Conservation (phyloP, 108 stramenopile species). For the Asterionellopsis glacialis region DNA sequence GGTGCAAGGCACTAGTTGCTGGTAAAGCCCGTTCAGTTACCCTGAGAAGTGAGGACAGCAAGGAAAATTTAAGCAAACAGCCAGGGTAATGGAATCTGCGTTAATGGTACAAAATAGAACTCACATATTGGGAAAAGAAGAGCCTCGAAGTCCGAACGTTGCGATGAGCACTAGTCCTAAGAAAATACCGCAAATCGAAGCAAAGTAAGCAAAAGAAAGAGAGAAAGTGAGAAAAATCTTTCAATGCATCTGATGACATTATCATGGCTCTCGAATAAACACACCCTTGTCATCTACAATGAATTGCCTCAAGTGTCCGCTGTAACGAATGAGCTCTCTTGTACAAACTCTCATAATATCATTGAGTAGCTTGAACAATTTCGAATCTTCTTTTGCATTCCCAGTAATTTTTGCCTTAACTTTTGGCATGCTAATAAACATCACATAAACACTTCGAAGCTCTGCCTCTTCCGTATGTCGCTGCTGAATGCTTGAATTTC, state of each 20-base stretch:
- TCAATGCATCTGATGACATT: constrained; percentile 61
- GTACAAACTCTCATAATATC: constrained; percentile 21
- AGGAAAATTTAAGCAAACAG: constrained; percentile 12
- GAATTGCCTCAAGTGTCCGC: constrained; percentile 50
- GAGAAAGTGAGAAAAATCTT: constrained; percentile 59
- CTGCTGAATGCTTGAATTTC: constrained; percentile 45
- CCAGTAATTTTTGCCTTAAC: constrained; percentile 21
- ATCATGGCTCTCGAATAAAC: constrained; percentile 48
- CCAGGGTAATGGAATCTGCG: constrained; percentile 23
- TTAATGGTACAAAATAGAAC: constrained; percentile 1
- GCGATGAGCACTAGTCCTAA: constrained; percentile 63
- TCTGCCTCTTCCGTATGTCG: constrained; percentile 28
- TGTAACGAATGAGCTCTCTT: constrained; percentile 19
- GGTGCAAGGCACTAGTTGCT: constrained; percentile 45
- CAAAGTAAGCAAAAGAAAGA: constrained; percentile 33
- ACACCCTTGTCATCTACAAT: constrained; percentile 51
- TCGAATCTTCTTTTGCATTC: constrained; percentile 7
- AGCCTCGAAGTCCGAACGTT: constrained; percentile 71
- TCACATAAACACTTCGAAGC: constrained; percentile 27
- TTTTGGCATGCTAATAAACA: constrained; percentile 43
- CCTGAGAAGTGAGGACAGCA: constrained; percentile 4
- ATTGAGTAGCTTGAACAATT: constrained; percentile 10
- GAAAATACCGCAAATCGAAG: constrained; percentile 48
- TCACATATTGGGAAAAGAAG: constrained; percentile 70
- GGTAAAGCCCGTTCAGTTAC: constrained; percentile 59